Percentiles rank a stretch among this genome's conserved stretches.
phyloP scores from a whole-genome alignment of 225 moss, liverwort and hornwort species.

The Ulota crispa region DNA sequence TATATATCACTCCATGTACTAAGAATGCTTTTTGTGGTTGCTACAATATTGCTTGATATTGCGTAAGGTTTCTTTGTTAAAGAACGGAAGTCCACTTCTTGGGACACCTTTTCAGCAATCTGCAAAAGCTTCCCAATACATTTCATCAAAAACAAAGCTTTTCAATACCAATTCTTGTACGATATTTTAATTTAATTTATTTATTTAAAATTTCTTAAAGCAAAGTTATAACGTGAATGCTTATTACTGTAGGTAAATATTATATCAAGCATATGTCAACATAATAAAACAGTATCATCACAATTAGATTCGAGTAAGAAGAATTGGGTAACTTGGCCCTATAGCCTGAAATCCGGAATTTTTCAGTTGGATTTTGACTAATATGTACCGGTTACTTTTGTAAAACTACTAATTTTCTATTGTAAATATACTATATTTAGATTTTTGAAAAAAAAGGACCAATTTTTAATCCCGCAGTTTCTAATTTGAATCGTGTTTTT shows the following conservation, averaged over 20 bases:
- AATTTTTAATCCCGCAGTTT: no score
- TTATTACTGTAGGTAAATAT: not conserved
- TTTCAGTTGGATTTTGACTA: no score
- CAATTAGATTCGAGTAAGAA: not conserved
- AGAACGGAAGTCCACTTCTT: slow-evolving; percentile 65
- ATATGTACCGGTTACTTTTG: no score
- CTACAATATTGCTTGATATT: slow-evolving; percentile 44
- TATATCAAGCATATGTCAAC: not conserved
- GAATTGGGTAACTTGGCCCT: no score
- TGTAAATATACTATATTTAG: no score
- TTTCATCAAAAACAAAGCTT: not conserved
- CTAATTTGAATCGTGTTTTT: no score
- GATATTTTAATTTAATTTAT: rapidly evolving
- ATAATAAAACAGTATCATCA: not conserved
- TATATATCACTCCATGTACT: slow-evolving; percentile 77
- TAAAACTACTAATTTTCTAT: no score
- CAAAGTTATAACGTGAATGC: not conserved
- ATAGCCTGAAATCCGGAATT: no score
- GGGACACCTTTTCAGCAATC: slow-evolving; percentile 79
- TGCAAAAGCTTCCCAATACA: not conserved
- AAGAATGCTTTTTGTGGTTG: slow-evolving; percentile 61
- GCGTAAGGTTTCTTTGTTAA: slow-evolving; percentile 55
- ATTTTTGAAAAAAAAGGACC: no score
- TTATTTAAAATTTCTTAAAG: no score
- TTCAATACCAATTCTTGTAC: not conserved